phyloP scores from a whole-genome alignment of 331 rosid species.

The Quercus lobata region DNA sequence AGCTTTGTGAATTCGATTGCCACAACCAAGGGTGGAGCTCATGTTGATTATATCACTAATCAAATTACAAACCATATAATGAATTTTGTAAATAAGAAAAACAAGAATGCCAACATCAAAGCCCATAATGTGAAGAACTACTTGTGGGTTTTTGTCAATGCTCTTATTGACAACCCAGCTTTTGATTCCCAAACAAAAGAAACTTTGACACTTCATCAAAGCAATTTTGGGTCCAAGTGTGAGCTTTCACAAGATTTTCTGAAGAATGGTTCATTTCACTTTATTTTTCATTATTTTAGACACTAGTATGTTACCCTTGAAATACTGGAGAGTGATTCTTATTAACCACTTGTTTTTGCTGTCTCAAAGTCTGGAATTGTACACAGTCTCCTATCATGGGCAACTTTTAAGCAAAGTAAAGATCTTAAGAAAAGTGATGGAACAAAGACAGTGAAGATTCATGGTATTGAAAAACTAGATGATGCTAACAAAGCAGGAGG shows the following conservation, averaged over 20 bases:
- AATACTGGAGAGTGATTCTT: neutral
- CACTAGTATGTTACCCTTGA: neutral
- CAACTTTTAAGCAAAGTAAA: conserved; percentile 79
- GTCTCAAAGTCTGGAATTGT: conserved; percentile 87
- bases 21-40: conserved; percentile 91
- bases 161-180: conserved; percentile 89
- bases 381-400: conserved; percentile 93
- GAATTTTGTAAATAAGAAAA: conserved; percentile 72
- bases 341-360: conserved; percentile 18
- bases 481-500: conserved; percentile 96
- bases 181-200: conserved; percentile 94
- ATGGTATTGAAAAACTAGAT: conserved; percentile 79
- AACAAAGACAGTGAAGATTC: conserved; percentile 76
- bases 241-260: conserved; percentile 71
- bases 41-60: conserved; percentile 74
- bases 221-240: conserved; percentile 79
- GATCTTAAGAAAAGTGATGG: conserved; percentile 93
- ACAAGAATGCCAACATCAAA: conserved; percentile 81
- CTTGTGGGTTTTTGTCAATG: conserved; percentile 86
- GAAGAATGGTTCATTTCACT: conserved; percentile 58
- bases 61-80: conserved; percentile 68
- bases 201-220: conserved; percentile 63
- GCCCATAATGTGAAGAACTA: conserved; percentile 85
- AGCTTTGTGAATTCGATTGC: conserved; percentile 82
- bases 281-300: neutral